Conservation (phyloP, 179 eudicot species). For the Corrigiola litoralis region DNA sequence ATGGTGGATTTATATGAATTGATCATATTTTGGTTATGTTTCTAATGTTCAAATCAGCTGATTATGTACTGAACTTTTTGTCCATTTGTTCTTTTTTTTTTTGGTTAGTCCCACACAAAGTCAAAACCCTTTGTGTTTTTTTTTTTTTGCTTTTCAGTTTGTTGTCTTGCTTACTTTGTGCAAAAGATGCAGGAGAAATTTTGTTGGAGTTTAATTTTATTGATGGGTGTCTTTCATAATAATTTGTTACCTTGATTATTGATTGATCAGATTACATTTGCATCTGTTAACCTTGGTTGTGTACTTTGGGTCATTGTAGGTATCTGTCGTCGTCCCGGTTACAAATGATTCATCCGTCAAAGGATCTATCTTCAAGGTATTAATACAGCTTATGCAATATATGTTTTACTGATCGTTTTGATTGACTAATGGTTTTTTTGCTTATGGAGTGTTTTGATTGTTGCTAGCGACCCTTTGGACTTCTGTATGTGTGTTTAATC, state of each 20-base stretch:
- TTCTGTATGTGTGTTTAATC: neutral
- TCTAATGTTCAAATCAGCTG: neutral
- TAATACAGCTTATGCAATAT: neutral
- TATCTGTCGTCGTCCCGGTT: conserved; percentile 35
- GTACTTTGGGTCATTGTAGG: conserved; percentile 37
- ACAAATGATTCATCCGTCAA: conserved; percentile 38
- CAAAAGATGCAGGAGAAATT: neutral
- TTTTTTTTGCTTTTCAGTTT: neutral
- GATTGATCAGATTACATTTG: neutral
- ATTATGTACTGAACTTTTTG: neutral
- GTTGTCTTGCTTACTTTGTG: neutral
- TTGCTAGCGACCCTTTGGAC: neutral
- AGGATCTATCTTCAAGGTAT: conserved; percentile 55
- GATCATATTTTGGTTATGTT: neutral
- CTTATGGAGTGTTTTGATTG: neutral
- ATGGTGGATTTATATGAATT: conserved; percentile 10
- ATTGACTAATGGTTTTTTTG: neutral
- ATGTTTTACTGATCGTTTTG: neutral
- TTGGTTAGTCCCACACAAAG: conserved; percentile 13
- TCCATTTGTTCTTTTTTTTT: neutral
- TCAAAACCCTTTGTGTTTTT: conserved; percentile 15
- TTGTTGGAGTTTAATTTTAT: neutral
- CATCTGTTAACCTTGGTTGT: neutral
- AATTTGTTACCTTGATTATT: conserved; percentile 8
- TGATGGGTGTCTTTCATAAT: neutral